Base-by-base conservation (phyloP, 352 stramenopile species). In the Nothophytophthora sp. region DNA sequence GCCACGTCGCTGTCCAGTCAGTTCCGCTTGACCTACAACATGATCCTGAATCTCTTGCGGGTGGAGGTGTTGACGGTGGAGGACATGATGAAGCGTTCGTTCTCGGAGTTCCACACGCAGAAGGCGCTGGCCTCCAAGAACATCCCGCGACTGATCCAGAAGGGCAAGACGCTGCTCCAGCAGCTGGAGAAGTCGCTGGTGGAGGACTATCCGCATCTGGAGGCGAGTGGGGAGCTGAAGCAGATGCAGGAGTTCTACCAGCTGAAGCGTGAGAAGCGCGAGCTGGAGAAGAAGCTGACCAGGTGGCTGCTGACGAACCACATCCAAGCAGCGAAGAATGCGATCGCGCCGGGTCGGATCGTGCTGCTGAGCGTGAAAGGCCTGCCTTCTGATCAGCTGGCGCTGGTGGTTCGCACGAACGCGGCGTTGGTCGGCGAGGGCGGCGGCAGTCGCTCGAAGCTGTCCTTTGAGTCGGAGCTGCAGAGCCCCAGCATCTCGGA, bases 21-120 rank as follows among this genome's bases (percentile, higher is more conserved):
- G 73, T 99, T 99, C 76, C 82, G 97, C 7, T 67, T 99, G 47
- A 98, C 94, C 13, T 99, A 98, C 71, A 98, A 97, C 48, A 99
- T 99, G 96, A 98, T 99, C 51, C 71, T 99, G 48, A 99, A 98
- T 67, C 64, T 99, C 12, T 70, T 99, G 22, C 90, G 96, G 30
- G 85, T 95, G 33, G 85, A 95, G 36, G 85, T 91, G 13, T 56
- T 97, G 32, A 96, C 74, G 2, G 80, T 97, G 25, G 86, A 96
- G 57, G 90, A 97, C 49, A 99, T 99, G 96, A 98, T 99, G 68
- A 99, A 98, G 67, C 76, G 90, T n/a, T 97, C 83, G 8, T 99
- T 98, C 53, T 97, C 92, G 18, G 92, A 99, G 66, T 98, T 98
- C 65, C 92, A 96, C 36, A 97, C 90, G 9, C 95, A 98, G 54